Conservation (phyloP, 1,284 basidiomycete species). For the Mycena sp. region DNA sequence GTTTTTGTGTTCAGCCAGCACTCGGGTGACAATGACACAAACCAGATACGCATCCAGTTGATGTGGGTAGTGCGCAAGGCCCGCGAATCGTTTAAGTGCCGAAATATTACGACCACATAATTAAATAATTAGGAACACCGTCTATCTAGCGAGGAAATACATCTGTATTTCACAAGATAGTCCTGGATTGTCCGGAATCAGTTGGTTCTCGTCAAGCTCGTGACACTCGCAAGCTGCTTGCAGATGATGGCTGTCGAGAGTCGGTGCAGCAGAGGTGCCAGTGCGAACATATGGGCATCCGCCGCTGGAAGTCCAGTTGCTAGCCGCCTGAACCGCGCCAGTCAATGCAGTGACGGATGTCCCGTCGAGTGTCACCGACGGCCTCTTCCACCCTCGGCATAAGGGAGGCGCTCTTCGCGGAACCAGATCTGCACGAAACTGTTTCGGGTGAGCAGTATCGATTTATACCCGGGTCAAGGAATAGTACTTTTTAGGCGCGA, state of each 20-base stretch:
- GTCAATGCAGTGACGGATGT: slow-evolving; percentile 18
- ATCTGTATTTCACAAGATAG: no score
- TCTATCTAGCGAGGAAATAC: no score
- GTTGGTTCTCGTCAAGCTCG: slow-evolving; percentile 13
- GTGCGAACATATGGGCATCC: slow-evolving; percentile 29
- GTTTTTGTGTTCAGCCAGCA: no score
- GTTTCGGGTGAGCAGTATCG: background rate
- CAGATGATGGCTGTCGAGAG: slow-evolving; percentile 24
- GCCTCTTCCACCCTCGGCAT: slow-evolving; percentile 29
- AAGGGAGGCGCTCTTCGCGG: slow-evolving; percentile 32
- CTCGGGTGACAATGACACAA: no score
- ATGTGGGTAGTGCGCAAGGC: no score
- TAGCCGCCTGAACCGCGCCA: slow-evolving; percentile 13
- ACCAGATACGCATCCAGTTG: no score
- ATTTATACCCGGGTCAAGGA: background rate
- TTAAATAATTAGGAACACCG: no score
- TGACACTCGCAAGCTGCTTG: slow-evolving; percentile 19
- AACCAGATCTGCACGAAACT: slow-evolving; percentile 35
- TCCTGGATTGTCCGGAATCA: no score
- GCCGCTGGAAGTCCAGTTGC: slow-evolving; percentile 27
- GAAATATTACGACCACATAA: no score
- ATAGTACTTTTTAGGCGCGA: slow-evolving; percentile 32
- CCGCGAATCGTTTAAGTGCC: no score
- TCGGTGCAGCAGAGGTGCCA: slow-evolving; percentile 13
- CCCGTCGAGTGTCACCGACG: slow-evolving; percentile 21